Conservation (phyloP, 495 filamentous ascomycete species). For the Annulohypoxylon moriforme region DNA sequence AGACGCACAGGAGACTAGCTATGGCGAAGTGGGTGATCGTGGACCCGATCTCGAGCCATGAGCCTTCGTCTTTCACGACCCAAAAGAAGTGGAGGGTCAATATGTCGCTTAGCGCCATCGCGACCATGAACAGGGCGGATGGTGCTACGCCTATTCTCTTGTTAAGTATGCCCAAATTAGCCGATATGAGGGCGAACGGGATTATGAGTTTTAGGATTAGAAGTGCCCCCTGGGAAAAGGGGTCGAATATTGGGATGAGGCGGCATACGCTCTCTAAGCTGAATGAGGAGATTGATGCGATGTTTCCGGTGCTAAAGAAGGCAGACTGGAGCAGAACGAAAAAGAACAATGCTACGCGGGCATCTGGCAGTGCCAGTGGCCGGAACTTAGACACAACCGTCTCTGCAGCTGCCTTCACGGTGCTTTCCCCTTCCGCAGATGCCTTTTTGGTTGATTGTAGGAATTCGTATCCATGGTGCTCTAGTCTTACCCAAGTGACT, state of each 20-base stretch:
- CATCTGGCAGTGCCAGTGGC: slow-evolving; percentile 79
- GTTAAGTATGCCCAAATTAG: slow-evolving; percentile 95
- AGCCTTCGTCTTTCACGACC: slow-evolving; percentile 94
- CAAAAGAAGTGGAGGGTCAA: slow-evolving; percentile 98
- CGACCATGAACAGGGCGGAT: slow-evolving; percentile 91
- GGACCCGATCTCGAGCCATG: slow-evolving; percentile 96
- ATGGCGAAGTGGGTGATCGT: slow-evolving; percentile 96
- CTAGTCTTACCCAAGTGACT: slow-evolving; percentile 89
- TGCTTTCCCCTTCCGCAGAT: slow-evolving; percentile 38
- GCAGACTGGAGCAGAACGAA: slow-evolving; percentile 92
- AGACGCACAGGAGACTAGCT: slow-evolving; percentile 87
- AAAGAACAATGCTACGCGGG: slow-evolving; percentile 92
- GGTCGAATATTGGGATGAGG: slow-evolving; percentile 93
- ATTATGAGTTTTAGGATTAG: slow-evolving; percentile 91
- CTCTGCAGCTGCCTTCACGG: slow-evolving; percentile 31
- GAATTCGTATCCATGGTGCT: slow-evolving; percentile 79
- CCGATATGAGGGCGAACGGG: slow-evolving; percentile 92
- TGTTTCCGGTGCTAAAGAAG: slow-evolving; percentile 98
- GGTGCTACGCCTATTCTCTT: slow-evolving; percentile 80
- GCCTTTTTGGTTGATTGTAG: slow-evolving; percentile 49
- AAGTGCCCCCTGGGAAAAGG: slow-evolving; percentile 90
- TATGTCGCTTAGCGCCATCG: slow-evolving; percentile 91
- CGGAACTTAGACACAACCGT: slow-evolving; percentile 65
- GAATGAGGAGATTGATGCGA: slow-evolving; percentile 95
- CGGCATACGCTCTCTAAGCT: slow-evolving; percentile 90